A percentile compares a stretch with the other conserved stretches of the same genome.
Conservation (phyloP, 2,329 filamentous ascomycete species). For the Fusarium sp. region DNA sequence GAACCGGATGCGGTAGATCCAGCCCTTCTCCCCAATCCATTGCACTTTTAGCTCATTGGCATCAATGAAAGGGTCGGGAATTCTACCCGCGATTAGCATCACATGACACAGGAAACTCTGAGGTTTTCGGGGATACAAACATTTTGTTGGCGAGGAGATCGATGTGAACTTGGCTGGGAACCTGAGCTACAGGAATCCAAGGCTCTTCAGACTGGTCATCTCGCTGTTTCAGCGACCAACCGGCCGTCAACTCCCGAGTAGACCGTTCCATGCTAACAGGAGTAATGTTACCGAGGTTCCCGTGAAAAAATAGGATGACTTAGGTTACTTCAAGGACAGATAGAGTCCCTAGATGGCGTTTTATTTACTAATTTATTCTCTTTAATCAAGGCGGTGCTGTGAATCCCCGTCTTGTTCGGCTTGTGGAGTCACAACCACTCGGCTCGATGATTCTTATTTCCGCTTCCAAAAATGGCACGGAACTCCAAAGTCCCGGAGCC, state of each 20-base stretch:
- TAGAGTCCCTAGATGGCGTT: background rate
- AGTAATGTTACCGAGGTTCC: background rate
- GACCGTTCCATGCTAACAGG: background rate
- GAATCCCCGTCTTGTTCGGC: background rate
- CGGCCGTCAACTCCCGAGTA: background rate
- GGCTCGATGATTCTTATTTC: background rate
- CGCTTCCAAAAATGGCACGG: background rate
- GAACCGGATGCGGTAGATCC: constrained; percentile 69
- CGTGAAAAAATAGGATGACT: background rate
- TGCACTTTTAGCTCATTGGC: constrained; percentile 74
- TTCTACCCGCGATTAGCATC: constrained; percentile 39
- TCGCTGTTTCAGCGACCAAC: background rate
- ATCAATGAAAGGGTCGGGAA: constrained; percentile 74
- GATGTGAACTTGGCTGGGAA: background rate
- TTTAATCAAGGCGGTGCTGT: background rate
- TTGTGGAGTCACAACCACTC: background rate
- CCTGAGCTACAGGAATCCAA: background rate
- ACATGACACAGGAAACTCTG: background rate
- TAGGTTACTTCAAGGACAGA: background rate
- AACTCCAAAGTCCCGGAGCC: background rate
- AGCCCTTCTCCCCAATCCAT: constrained; percentile 75
- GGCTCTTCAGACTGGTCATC: background rate
- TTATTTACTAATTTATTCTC: background rate
- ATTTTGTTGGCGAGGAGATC: constrained; percentile 67
- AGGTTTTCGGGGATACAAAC: background rate